Conservation (phyloP, 441 rosid genomes). For the Aleurites moluccanus region DNA sequence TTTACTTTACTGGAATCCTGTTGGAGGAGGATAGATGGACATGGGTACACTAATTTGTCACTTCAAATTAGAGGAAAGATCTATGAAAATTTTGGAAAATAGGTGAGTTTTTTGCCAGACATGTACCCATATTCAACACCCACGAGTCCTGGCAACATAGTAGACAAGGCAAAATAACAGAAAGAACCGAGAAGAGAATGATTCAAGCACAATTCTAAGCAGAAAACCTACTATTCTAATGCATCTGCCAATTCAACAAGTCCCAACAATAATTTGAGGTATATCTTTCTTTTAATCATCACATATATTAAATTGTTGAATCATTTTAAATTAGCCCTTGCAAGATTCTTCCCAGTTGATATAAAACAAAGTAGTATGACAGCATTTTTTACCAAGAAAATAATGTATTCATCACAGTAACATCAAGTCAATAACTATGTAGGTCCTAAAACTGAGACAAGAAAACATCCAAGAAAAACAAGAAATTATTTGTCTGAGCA, state of each 20-base stretch:
- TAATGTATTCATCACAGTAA: neutral
- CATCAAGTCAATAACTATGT: conserved; percentile 16
- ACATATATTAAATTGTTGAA: neutral
- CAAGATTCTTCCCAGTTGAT: neutral
- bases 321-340: neutral
- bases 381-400: neutral
- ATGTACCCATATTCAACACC: neutral
- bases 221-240: neutral
- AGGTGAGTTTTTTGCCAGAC: neutral
- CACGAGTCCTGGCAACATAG: neutral
- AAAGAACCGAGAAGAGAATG: neutral
- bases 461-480: conserved; percentile 11
- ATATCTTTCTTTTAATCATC: neutral
- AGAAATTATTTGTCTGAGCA: conserved; percentile 21
- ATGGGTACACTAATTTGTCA: neutral
- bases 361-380: neutral
- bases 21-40: neutral
- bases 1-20: neutral
- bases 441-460: neutral
- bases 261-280: neutral
- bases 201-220: neutral
- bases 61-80: neutral
- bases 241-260: neutral
- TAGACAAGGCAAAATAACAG: neutral
- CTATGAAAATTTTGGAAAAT: neutral